Evolutionary conservation across 192 early-diverging fungal genomes (phyloP), one percentile per base, ranked within the genome.

Genomic region (Jimgerdemannia flammicorona): DNA sequence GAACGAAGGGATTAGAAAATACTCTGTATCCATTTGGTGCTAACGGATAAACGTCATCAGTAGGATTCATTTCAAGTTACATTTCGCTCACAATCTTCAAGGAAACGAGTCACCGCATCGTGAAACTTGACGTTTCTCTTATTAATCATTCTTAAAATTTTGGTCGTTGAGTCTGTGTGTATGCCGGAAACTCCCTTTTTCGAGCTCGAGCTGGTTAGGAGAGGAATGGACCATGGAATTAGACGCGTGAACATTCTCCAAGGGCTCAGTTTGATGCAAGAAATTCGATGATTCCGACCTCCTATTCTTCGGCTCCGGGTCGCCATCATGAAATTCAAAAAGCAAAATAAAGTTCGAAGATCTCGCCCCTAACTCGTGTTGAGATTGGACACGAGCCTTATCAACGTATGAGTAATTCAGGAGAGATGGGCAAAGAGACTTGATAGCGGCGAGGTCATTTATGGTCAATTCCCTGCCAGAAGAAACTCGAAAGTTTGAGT

Each of bases 361-460:
- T 14, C 49, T 14, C 14, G 49, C 14, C 6, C 14, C 14, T 10
- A 14, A 14, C 49, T 59, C 49, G 49, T 59, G 14, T 59, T 10
- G 6, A 17, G n/a, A 19, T 29, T 72, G 14, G 19, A 64, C 4
- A 4, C 14, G n/a, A n/a, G 14, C 59, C 54, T 70, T 43, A 49
- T 70, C 65, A 8, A 66, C 69, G 3, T 41, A 72, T 2, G 43
- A 65, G 64, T 0, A 67, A 40, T 65, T 44, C 64, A 67, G 18
- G 39, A 72, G 74, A 18, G 29, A 29, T 6, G 75, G 79, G 18
- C 73, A 10, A n/a, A 80, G 44, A 3, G 39, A 42, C 18, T 80
- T 80, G 75, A 80, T 74, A 3, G 72, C 69, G 4, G 72, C 75
- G n/a, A 80, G 72, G 69, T 80, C 79, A 73, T 71, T 41, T 17